Conservation (phyloP, 441 rosid genomes). For the Mallotus repandus region DNA sequence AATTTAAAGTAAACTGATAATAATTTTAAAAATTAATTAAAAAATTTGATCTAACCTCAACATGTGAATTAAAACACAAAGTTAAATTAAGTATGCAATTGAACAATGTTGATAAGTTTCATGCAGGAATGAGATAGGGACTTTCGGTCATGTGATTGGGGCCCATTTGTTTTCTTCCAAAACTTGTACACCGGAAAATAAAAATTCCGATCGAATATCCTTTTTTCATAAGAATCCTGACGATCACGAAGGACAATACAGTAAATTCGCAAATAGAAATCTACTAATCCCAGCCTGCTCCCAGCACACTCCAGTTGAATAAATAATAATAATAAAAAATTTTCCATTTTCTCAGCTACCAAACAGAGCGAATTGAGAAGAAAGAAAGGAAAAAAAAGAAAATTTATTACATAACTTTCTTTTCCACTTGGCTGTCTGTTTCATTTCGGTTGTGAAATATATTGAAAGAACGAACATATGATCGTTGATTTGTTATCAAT, state of each 20-base stretch:
- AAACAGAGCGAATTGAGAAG: neutral
- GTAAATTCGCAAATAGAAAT: neutral
- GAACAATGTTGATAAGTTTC: too few species aligned
- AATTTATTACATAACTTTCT: neutral
- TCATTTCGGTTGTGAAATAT: neutral
- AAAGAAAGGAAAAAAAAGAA: neutral
- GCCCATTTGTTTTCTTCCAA: neutral
- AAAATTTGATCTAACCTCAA: too few species aligned
- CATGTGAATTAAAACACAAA: too few species aligned
- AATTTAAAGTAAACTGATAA: too few species aligned
- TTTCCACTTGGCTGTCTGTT: neutral
- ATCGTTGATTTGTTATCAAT: neutral
- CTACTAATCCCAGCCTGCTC: neutral
- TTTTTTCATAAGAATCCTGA: neutral
- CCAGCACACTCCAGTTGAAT: neutral
- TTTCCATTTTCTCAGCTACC: conserved; percentile 17
- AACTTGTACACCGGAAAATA: neutral
- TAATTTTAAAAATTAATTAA: too few species aligned
- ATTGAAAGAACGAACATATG: neutral
- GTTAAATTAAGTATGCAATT: too few species aligned
- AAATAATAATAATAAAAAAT: neutral
- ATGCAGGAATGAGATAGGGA: neutral
- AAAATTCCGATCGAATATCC: conserved; percentile 16
- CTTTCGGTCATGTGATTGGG: neutral
- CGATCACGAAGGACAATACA: neutral